A percentile compares a stretch with the other conserved stretches of the same genome.
phyloP scores from a whole-genome alignment of 306 rosid genomes.

The Quercus dentata region DNA sequence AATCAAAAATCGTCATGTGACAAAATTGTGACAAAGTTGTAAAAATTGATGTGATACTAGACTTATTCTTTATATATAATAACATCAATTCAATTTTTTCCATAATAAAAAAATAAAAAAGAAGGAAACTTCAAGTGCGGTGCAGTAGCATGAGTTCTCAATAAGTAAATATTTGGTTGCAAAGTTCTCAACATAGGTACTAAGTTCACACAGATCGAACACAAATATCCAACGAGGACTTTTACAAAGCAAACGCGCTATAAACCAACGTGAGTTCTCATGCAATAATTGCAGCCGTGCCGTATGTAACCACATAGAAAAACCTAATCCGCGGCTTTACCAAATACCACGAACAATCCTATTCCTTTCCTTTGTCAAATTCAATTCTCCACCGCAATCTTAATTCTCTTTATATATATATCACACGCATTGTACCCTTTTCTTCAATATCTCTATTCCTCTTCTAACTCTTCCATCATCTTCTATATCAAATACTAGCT shows the following conservation, averaged over 20 bases:
- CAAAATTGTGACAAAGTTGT: accelerated
- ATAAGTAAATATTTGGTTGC: no score
- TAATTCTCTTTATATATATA: not conserved
- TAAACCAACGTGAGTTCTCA: not conserved
- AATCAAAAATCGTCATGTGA: accelerated
- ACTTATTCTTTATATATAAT: no score
- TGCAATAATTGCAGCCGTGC: not conserved
- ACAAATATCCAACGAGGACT: not conserved
- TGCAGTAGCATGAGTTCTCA: no score
- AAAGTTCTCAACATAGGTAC: no score
- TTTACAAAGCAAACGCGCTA: conserved; percentile 26
- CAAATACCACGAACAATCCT: not conserved
- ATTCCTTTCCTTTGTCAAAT: not conserved
- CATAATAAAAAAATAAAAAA: no score
- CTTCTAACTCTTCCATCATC: not conserved
- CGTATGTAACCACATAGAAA: not conserved
- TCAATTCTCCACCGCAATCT: not conserved
- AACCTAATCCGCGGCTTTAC: not conserved
- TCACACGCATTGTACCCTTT: not conserved
- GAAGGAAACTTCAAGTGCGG: no score
- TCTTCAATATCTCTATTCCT: not conserved
- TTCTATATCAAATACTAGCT: not conserved
- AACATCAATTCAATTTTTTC: no score
- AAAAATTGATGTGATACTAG: no score
- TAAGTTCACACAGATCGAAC: no score